Evolutionary conservation across 106 monocot species (phyloP), one percentile per base, ranked within the genome.

Genomic region (Vanilla planifolia): DNA sequence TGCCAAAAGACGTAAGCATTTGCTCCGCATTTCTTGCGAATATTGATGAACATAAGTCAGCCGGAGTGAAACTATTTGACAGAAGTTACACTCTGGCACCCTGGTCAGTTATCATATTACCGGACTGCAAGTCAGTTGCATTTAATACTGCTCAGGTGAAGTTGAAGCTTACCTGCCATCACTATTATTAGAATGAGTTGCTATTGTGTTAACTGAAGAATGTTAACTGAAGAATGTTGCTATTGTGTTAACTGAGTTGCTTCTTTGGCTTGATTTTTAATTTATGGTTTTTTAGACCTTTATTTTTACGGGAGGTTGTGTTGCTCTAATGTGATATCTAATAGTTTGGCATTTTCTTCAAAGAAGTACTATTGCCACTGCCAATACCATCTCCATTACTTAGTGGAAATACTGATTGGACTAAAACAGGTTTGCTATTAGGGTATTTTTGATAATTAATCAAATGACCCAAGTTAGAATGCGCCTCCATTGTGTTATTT

Each of bases 1-100:
- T 84, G n/a, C 69, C 74, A 30, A 60, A 43, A 59, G 76, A 78
- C 59, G 44, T 77, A 35, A 77, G 62, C 68, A 77, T 71, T 47
- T 96, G 95, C 70, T 86, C 86, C 46, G 86, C 90, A 61, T 96
- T 96, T 79, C 86, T 96, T 74, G 86, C 90, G 16, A 96, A 96
- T 69, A 87, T 96, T 59, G 83, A 96, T 79, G 95, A 90, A 62
- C 76, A 75, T 33, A 86, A 67, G 34, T 73, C 80, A 51, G 79
- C 64, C 24, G 64, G n/a, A 19, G 86, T 90, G 26, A 71, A 75
- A 57, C 69, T 96, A 62, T 78, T 87, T 69, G 86, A 74, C 14
- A 56, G 72, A 66, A 28, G 25, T 64, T 96, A 84, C 67, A 64
- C 53, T 42, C 51, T 96, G 62, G 81, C 77, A 39, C 90, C 95